Evolutionary conservation across 75 land plant genomes (phyloP).

Genomic region (Azolla pinnata): DNA sequence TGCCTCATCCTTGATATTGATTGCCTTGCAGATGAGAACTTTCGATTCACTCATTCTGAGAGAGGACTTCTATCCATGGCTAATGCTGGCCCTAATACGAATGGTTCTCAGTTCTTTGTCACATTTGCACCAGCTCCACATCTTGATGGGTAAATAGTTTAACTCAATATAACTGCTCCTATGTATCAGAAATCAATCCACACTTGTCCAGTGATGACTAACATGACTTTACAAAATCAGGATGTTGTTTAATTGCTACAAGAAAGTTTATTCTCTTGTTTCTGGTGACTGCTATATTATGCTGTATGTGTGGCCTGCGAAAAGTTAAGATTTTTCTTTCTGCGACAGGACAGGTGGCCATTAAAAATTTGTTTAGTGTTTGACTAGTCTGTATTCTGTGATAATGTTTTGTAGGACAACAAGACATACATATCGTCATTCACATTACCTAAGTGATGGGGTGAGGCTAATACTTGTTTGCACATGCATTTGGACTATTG

Average conservation of each 20-base stretch:
- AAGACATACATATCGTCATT: conserved; percentile 31
- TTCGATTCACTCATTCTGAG: conserved; percentile 53
- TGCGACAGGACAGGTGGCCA: neutral
- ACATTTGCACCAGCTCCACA: conserved; percentile 67
- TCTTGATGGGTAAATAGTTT: conserved; percentile 65
- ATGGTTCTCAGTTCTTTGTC: conserved; percentile 84
- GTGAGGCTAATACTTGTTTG: conserved; percentile 26
- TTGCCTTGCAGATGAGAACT: conserved; percentile 59
- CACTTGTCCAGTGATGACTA: too few species aligned
- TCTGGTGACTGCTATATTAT: too few species aligned
- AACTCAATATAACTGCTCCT: too few species aligned
- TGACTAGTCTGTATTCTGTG: conserved; percentile 20
- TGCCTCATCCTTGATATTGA: conserved; percentile 1
- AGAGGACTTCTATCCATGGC: conserved; percentile 87
- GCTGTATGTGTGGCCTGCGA: neutral
- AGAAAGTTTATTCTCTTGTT: neutral
- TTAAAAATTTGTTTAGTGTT: conserved; percentile 2
- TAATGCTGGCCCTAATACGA: conserved; percentile 60
- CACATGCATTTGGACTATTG: conserved; percentile 9
- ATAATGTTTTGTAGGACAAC: conserved; percentile 37
- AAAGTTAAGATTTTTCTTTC: neutral
- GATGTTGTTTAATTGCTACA: neutral
- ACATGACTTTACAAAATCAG: too few species aligned
- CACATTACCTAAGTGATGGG: conserved; percentile 35
- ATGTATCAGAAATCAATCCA: too few species aligned